Evolutionary conservation across 768 basidiomycete genomes (phyloP), one percentile per base, ranked within the genome.

Genomic region (Suillus ampliporus): DNA sequence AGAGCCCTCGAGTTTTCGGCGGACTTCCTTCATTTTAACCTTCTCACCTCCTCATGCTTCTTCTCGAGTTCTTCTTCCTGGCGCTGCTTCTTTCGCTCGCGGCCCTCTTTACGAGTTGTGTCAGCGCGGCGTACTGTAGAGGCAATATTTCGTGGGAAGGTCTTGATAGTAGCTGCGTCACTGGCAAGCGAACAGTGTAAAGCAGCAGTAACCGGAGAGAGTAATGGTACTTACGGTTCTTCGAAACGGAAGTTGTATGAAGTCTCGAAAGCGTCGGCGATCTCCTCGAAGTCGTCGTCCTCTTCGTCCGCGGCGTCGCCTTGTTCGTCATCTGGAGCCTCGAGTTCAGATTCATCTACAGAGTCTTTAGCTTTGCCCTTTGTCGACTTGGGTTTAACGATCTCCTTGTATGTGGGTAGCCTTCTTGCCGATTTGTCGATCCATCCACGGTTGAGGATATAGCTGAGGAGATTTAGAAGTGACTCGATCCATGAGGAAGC

Each of bases 191-290:
- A 44, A 11, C 59, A 21, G 31, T 8, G 19, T 34, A 19, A 31
- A 28, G 28, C 19, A 23, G 8, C 35, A 37, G 19, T 19, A 35
- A 63, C 37, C 23, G 23, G 23, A 56, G 13, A 46, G 11, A 26
- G 50, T 3, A 8, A 23, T 31, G 19, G 34, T 28, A 88, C 94
- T 69, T 70, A 94, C 87, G 93, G 91, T 76, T 99, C 97, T 75
- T 99, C 97, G 74, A 94, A 99, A 58, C 97, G 88, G 79, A 97
- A 97, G 76, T 99, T 99, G 78, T 98, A 99, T 17, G 91, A 92
- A n/a, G 86, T 88, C 78, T 99, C 97, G 67, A 98, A 99, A 48
- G 86, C 86, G 34, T 97, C 96, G 6, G 89, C 91, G 65, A 92
- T 88, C 48, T 97, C 94, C 59, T 97, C 95, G 68, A 97, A 97